A percentile compares a stretch with the other conserved stretches of the same genome.
phyloP scores from a whole-genome alignment of 202 grass and related monocot genomes.

The Elaeis oleifera region DNA sequence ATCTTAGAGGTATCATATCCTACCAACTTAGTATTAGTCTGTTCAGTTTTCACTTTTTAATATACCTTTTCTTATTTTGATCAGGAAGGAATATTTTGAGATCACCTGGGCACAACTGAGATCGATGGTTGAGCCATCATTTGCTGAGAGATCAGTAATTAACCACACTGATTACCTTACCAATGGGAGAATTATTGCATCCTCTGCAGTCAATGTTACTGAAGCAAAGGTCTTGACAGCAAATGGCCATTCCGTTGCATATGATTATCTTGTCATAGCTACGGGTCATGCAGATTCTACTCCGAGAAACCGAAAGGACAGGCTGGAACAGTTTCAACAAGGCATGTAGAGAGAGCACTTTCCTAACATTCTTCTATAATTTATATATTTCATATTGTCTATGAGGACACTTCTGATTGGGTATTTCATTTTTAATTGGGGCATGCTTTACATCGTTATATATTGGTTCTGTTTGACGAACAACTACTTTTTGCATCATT shows the following conservation, averaged over 20 bases:
- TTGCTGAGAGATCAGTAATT: conserved; percentile 64
- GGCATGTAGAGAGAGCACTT: conserved; percentile 23
- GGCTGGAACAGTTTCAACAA: conserved; percentile 53
- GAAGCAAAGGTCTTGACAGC: conserved; percentile 38
- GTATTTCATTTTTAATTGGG: too few relatives aligned
- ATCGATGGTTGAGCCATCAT: conserved; percentile 61
- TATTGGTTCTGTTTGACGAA: too few relatives aligned
- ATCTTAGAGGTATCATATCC: too few relatives aligned
- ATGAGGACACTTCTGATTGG: too few relatives aligned
- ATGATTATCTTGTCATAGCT: conserved; percentile 63
- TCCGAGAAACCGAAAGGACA: conserved; percentile 40
- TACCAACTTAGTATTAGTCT: too few relatives aligned
- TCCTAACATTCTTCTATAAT: too few relatives aligned
- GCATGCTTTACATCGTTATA: too few relatives aligned
- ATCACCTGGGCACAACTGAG: conserved; percentile 60
- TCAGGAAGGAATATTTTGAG: conserved; percentile 72
- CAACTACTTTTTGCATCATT: too few relatives aligned
- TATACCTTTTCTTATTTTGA: conserved; percentile 3
- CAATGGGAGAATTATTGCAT: conserved; percentile 39
- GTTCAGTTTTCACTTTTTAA: too few relatives aligned
- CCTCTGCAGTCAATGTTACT: conserved; percentile 45
- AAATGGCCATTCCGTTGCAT: conserved; percentile 42
- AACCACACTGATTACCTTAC: conserved; percentile 68
- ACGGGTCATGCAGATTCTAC: conserved; percentile 39
- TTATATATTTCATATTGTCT: too few relatives aligned